Percentiles rank a stretch among this genome's conserved stretches.
Conservation (phyloP, 495 filamentous ascomycete genomes). For the Talaromyces ruber region DNA sequence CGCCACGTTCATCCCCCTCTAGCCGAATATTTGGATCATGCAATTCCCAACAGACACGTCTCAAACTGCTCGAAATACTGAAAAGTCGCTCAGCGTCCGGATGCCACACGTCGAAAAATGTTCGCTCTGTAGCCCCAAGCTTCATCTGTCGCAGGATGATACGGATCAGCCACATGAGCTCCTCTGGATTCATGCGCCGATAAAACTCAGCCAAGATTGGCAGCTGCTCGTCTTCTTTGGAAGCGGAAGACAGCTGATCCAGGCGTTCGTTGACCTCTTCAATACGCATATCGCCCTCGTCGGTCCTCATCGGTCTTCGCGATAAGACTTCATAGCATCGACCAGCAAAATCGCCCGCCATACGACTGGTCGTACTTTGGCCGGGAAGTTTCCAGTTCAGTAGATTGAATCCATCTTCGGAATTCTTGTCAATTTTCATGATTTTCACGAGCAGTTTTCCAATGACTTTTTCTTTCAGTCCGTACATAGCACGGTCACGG, state of each 20-base stretch:
- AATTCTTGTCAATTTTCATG: slow-evolving; percentile 87
- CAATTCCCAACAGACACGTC: slow-evolving; percentile 93
- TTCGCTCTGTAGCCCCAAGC: slow-evolving; percentile 92
- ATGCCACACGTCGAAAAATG: slow-evolving; percentile 87
- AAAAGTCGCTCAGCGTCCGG: slow-evolving; percentile 86
- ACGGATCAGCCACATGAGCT: slow-evolving; percentile 88
- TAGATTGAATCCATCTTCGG: slow-evolving; percentile 76
- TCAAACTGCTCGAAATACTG: slow-evolving; percentile 81
- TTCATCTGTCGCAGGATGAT: slow-evolving; percentile 97
- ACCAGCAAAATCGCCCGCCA: slow-evolving; percentile 86
- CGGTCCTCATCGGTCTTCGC: slow-evolving; percentile 70
- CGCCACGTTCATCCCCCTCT: slow-evolving; percentile 63
- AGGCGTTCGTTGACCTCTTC: slow-evolving; percentile 83
- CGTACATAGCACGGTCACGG: slow-evolving; percentile 86
- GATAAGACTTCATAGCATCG: slow-evolving; percentile 78
- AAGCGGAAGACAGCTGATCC: slow-evolving; percentile 65
- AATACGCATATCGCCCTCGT: slow-evolving; percentile 70
- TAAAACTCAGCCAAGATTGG: slow-evolving; percentile 80
- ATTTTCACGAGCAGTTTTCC: slow-evolving; percentile 81
- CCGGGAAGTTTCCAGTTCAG: slow-evolving; percentile 93
- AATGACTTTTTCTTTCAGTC: slow-evolving; percentile 86
- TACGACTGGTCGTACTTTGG: slow-evolving; percentile 46
- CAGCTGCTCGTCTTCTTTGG: slow-evolving; percentile 73
- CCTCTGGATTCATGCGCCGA: slow-evolving; percentile 82
- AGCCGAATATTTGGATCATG: slow-evolving; percentile 68